phyloP scores from a whole-genome alignment of 2,329 filamentous ascomycete species.

The Alternaria conjuncta region DNA sequence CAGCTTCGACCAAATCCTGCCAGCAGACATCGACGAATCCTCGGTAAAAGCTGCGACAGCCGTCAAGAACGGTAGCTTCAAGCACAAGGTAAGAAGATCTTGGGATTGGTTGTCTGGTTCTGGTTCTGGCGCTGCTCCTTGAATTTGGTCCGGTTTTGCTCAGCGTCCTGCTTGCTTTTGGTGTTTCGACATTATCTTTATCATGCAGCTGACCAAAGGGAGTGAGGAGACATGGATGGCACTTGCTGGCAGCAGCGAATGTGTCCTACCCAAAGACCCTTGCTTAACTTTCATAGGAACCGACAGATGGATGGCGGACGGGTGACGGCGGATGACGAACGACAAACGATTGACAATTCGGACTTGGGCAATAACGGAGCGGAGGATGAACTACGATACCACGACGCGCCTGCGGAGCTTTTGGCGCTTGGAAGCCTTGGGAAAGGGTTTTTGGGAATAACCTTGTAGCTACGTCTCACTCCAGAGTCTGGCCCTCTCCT shows the following conservation, averaged over 20 bases:
- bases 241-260: background rate
- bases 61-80: constrained; percentile 2
- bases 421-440: background rate
- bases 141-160: background rate
- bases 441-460: background rate
- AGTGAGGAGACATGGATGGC: constrained; percentile 7
- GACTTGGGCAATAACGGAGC: background rate
- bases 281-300: background rate
- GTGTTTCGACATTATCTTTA: background rate
- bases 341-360: background rate
- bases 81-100: constrained; percentile 26
- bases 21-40: background rate
- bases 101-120: constrained; percentile 17
- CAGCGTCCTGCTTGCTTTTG: background rate
- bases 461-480: background rate
- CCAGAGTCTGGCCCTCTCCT: background rate
- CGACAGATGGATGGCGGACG: background rate
- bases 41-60: background rate
- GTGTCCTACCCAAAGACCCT: background rate
- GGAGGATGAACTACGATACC: background rate
- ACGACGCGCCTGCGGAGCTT: background rate
- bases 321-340: background rate
- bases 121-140: constrained; percentile 12
- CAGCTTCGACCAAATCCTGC: constrained; percentile 18
- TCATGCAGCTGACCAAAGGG: constrained; percentile 6